phyloP scores from a whole-genome alignment of 371 early-diverging fungal species.

The Lichtheimia ornata region DNA sequence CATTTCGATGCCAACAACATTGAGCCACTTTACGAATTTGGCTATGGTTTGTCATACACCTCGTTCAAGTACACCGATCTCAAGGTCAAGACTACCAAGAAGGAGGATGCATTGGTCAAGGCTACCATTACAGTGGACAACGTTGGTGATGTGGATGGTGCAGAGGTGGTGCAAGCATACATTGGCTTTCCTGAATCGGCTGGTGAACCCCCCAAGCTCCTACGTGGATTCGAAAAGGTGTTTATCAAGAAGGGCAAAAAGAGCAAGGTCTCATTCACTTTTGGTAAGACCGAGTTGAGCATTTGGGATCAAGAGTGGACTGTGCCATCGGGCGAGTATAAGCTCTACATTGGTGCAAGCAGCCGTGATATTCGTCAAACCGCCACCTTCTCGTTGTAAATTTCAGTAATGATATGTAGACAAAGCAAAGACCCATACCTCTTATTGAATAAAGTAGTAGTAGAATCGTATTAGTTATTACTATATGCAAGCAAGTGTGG shows the following conservation, averaged over 20 bases:
- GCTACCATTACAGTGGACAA: constrained; percentile 39
- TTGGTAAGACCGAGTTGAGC: constrained; percentile 29
- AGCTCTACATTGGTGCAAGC: constrained; percentile 41
- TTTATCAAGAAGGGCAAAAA: constrained; percentile 22
- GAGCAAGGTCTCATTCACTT: constrained; percentile 25
- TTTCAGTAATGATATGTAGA: too few relatives aligned
- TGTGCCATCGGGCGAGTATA: constrained; percentile 35
- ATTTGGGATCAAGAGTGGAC: constrained; percentile 43
- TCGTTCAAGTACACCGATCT: constrained; percentile 38
- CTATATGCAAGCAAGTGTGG: too few relatives aligned
- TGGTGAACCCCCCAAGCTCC: constrained; percentile 42
- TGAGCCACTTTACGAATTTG: constrained; percentile 53
- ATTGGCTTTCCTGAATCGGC: constrained; percentile 40
- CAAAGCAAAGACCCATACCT: too few relatives aligned
- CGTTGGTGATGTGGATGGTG: constrained; percentile 43
- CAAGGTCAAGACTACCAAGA: constrained; percentile 3
- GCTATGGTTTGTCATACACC: constrained; percentile 60
- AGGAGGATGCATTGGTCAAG: background rate
- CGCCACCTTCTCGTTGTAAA: background rate
- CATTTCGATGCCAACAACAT: constrained; percentile 47
- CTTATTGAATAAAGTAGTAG: too few relatives aligned
- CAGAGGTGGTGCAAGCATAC: constrained; percentile 55
- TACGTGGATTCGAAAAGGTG: constrained; percentile 48
- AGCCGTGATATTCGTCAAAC: constrained; percentile 37
- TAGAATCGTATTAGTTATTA: too few relatives aligned